Conservation (phyloP, 2,329 filamentous ascomycete species). For the Xylariaceae sp. region DNA sequence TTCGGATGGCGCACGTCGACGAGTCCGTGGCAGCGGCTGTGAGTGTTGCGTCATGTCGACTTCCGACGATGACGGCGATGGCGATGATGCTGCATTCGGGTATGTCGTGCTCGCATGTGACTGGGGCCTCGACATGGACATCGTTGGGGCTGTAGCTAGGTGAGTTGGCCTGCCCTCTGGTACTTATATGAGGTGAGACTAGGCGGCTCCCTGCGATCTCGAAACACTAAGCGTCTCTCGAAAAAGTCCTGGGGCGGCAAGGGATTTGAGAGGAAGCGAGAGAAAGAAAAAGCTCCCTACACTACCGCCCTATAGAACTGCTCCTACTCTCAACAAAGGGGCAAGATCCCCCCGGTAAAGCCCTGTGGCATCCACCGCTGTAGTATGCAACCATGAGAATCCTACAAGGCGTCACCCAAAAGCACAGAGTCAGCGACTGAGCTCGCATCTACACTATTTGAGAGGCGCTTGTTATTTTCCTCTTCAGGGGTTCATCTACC, state of each 20-base stretch:
- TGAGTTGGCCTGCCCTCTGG: neutral
- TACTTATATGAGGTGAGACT: neutral
- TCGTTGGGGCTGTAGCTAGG: conserved; percentile 1
- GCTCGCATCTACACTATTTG: neutral
- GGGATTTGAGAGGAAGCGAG: conserved; percentile 4
- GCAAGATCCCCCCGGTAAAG: neutral
- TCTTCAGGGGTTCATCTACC: conserved; percentile 3
- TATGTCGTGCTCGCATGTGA: conserved; percentile 5
- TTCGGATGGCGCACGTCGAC: conserved; percentile 6
- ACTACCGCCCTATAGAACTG: neutral
- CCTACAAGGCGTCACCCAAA: conserved; percentile 7
- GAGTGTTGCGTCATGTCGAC: neutral
- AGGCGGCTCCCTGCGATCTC: neutral
- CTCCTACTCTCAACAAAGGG: conserved; percentile 10
- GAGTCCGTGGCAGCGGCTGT: conserved; percentile 3
- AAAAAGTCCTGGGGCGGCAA: neutral
- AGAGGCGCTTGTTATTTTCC: conserved; percentile 2
- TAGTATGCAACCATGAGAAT: conserved; percentile 14
- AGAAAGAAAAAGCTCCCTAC: conserved; percentile 9
- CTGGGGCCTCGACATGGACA: neutral
- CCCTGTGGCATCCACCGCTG: conserved; percentile 16
- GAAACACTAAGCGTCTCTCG: neutral
- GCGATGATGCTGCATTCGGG: conserved; percentile 6
- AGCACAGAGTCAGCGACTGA: conserved; percentile 10
- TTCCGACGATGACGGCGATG: conserved; percentile 3